Evolutionary conservation across 345 rosid species (phyloP), one percentile per base, ranked within the genome.

Genomic region (Rhodomyrtus tomentosa): DNA sequence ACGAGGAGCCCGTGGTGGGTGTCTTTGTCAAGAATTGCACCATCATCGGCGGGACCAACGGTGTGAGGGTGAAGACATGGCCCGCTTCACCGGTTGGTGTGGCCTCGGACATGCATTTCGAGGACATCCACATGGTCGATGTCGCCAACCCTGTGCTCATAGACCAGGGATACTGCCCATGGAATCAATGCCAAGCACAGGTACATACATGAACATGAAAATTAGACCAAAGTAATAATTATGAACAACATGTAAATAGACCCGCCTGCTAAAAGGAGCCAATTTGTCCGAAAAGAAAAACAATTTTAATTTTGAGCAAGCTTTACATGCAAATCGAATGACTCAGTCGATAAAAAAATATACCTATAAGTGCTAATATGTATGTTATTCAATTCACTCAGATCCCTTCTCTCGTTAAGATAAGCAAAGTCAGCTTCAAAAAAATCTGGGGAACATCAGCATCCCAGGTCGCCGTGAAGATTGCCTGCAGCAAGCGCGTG

Each of bases 61-160:
- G 94, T 2, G 68, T 91, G 10, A 89, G 95, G 51, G 86, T 94
- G 86, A 94, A 93, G 88, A 90, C 89, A 36, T 94, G 93, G 94
- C 96, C 95, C 1, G 87, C 88, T 0, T 85, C 89, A 18, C 14
- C 53, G 14, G 6, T 25, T 27, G 88, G 86, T 50, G 20, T 53
- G 0, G 97, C 85, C 24, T 21, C 91, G 0, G 85, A 86, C 32
- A 21, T 89, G 58, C 91, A 88, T 58, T 90, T 89, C 10, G 89
- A 89, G 42, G 91, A 84, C 72, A 80, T 90, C 58, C 73, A 20
- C 6, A 85, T 90, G 91, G 27, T 55, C 6, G 50, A 88, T 42
- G 91, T 90, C 42, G 22, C 74, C 56, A 86, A 73, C 80, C 92
- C 92, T 29, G 50, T 92, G 42, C 4, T 90, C 50, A n/a, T 92